Conservation (phyloP, 2,329 filamentous ascomycete genomes). For the Xylaria sp. region DNA sequence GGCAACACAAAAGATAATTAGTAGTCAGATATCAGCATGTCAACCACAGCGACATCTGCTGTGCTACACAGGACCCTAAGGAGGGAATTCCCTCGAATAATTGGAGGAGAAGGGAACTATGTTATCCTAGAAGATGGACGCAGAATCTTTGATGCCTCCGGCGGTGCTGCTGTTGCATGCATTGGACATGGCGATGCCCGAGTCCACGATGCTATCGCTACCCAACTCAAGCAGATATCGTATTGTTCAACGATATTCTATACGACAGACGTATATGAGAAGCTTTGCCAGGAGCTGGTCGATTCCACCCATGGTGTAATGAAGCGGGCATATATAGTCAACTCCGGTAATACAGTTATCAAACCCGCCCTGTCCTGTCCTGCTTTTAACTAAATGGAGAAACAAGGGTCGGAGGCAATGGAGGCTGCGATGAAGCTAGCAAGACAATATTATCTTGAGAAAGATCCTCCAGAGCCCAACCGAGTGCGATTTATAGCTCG, state of each 20-base stretch:
- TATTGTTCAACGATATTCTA: conserved; percentile 55
- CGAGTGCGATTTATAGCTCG: conserved; percentile 75
- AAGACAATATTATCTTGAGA: conserved; percentile 69
- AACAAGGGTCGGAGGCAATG: conserved; percentile 68
- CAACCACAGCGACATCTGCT: conserved; percentile 44
- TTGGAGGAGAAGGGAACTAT: conserved; percentile 52
- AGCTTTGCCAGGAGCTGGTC: conserved; percentile 46
- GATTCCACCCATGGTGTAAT: conserved; percentile 49
- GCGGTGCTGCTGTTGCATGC: conserved; percentile 59
- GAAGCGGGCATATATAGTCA: conserved; percentile 51
- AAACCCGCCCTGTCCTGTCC: background rate
- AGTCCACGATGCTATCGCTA: conserved; percentile 54
- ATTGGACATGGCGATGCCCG: conserved; percentile 57
- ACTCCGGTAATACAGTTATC: conserved; percentile 48
- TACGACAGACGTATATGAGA: conserved; percentile 39
- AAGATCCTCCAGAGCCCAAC: conserved; percentile 60
- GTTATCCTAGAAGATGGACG: conserved; percentile 55
- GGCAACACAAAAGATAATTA: background rate
- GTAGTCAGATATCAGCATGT: conserved; percentile 20
- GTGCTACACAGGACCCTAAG: conserved; percentile 54
- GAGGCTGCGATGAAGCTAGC: conserved; percentile 71
- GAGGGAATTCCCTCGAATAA: conserved; percentile 49
- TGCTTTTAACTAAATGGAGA: conserved; percentile 8
- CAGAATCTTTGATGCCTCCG: conserved; percentile 56
- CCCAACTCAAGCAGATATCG: conserved; percentile 54